Conservation (phyloP, 176 grass and related monocot species). For the Avena eriantha region DNA sequence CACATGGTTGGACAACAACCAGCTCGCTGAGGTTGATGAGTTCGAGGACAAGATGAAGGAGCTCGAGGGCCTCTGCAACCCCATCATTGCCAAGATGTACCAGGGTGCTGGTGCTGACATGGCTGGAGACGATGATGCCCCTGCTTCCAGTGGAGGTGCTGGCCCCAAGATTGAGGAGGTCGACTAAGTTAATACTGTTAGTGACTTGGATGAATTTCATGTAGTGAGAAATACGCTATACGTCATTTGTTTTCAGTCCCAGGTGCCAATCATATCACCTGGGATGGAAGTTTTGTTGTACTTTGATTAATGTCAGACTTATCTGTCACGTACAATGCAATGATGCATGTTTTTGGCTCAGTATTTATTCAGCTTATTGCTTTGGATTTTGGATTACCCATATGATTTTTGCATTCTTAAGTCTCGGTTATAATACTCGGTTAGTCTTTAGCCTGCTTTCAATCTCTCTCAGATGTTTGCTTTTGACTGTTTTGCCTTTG, state of each 20-base stretch:
- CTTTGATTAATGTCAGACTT: constrained; percentile 12
- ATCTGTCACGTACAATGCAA: neutral
- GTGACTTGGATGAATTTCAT: neutral
- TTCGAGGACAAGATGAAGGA: constrained; percentile 64
- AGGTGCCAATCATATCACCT: constrained; percentile 56
- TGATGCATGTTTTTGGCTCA: constrained; percentile 33
- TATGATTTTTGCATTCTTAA: neutral
- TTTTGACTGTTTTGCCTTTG: no score
- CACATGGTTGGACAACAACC: constrained; percentile 60
- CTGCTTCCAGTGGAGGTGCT: constrained; percentile 44
- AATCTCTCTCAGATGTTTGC: no score
- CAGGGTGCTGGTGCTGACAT: constrained; percentile 51
- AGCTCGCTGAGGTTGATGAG: constrained; percentile 49
- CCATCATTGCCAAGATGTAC: constrained; percentile 71
- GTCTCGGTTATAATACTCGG: neutral
- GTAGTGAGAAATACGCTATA: neutral
- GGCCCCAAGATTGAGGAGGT: constrained; percentile 70
- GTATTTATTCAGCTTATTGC: constrained; percentile 18
- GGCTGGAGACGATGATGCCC: constrained; percentile 52
- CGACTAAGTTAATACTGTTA: constrained; percentile 47
- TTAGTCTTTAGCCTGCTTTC: neutral
- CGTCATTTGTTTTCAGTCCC: constrained; percentile 34
- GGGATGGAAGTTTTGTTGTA: constrained; percentile 12
- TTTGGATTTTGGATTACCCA: neutral
- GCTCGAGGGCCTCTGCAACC: constrained; percentile 60